Base-by-base conservation (phyloP, 176 grass and related monocot species). In the Thalia dealbata region DNA sequence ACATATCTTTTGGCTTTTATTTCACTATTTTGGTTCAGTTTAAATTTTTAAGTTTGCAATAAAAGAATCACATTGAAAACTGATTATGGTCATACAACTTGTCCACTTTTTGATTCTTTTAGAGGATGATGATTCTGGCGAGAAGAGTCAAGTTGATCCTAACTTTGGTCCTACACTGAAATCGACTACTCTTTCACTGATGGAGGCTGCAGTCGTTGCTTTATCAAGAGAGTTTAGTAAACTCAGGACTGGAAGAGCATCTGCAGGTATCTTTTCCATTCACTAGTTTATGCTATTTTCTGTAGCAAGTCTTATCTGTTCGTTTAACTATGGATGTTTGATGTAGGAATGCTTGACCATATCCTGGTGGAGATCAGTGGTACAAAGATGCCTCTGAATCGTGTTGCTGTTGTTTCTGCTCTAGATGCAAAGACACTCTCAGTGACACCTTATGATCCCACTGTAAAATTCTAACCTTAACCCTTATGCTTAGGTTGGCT, bases 371-470 rank as follows among this genome's bases (percentile, higher is more conserved):
- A 93, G 75, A 93, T 69, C 56, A 79, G 50, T 50, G 87, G 81
- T 65, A 81, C 52, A 54, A 99, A 99, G 73, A 75, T 91, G 79
- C 72, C 81, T 30, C 62, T 99, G 56, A 91, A 88, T 84, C 84
- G 79, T 79, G 72, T 93, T 46, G 83, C 95, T 22, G 90, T 93
- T 88, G 95, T 99, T 86, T 99, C 95, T 81, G 95, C 85, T 46
- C 64, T 99, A 78, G 81, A 93, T 87, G 52, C 85, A 19, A 90
- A 92, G 69, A 93, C 87, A 13, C 77, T 99, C 19, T 99, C 87
- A 35, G 83, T 99, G 68, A 99, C 87, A 70, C 95, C 95, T 59
- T 99, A 99, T 81, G 90, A 99, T 86, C 90, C 87, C 21, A 65
- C 64, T 81, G 95, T 99, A 87, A 99, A 83, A 48, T 7, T 42